Evolutionary conservation across 495 filamentous ascomycete genomes (phyloP), one percentile per base, ranked within the genome.

Genomic region (Tuber calosporum): DNA sequence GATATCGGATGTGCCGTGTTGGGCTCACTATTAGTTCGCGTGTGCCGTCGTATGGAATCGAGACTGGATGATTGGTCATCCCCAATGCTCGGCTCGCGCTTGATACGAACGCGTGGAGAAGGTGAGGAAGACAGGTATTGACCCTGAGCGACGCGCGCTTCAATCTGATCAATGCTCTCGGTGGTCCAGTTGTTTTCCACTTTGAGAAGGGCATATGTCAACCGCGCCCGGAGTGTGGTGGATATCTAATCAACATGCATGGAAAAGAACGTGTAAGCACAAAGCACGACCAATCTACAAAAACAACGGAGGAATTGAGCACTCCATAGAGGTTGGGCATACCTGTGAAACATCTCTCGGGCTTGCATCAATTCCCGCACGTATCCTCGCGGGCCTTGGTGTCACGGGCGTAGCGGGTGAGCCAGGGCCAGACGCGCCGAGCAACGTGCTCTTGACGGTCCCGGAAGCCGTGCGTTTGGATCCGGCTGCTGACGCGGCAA

Each of bases 191-290:
- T 89, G 77, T 92, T 88, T 82, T 92, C 87, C 40, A 92, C 85
- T 79, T 91, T 92, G 74, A 90, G 85, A 72, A 90, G 87, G 58
- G 90, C 90, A 81, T 92, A 91, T 17, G 89, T 89, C 13, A 92
- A 84, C 69, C 89, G 88, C 41, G 89, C 86, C 70, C 87, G 87
- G 42, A 92, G 86, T 72, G 90, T 85, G 36, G 86, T 85, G 41
- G 90, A 90, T 69, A 92, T 81, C 88, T 92, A 79, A 68, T 67
- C 69, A 69, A 58, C 77, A 72, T 74, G 69, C 74, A 42, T 70
- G 70, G 68, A 73, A 78, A 68, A 70, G 70, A 73, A 72, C 75
- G 70, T 74, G 79, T 80, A 77, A 80, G 79, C 69, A 77, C 69
- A 77, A 73, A 70, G 73, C 70, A 62, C 71, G 58, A 62, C 62